Evolutionary conservation across 495 filamentous ascomycete species (phyloP).

Genomic region (Terfezia boudieri): DNA sequence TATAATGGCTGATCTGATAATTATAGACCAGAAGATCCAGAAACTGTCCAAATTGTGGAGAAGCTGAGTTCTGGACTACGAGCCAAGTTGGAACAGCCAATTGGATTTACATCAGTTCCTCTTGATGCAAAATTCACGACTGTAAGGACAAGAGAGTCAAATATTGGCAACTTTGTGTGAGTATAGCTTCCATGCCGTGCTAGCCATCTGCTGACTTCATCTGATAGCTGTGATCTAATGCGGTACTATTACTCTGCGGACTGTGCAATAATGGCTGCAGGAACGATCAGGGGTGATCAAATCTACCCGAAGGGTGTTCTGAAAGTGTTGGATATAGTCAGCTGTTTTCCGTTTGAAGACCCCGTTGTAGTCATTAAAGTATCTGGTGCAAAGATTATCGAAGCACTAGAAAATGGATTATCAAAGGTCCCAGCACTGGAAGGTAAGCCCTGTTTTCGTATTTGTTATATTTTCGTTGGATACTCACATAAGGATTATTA

Average conservation of each 20-base stretch:
- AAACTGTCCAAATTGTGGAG: constrained; percentile 34
- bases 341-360: constrained; percentile 83
- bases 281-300: constrained; percentile 78
- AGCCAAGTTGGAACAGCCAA: constrained; percentile 53
- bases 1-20: neutral
- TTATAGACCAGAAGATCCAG: constrained; percentile 34
- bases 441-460: constrained; percentile 25
- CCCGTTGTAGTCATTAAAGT: constrained; percentile 58
- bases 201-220: neutral
- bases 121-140: constrained; percentile 73
- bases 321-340: constrained; percentile 48
- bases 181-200: neutral
- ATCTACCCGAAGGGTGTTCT: constrained; percentile 65
- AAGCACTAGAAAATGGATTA: constrained; percentile 64
- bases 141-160: constrained; percentile 52
- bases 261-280: constrained; percentile 63
- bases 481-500: neutral
- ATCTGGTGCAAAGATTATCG: constrained; percentile 40
- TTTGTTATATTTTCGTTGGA: neutral
- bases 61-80: constrained; percentile 47
- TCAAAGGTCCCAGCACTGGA: constrained; percentile 62
- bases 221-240: constrained; percentile 51
- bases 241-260: constrained; percentile 57
- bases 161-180: constrained; percentile 61
- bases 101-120: constrained; percentile 58